These are phyloP conservation scores for Crithidia brevicula DNA, from an alignment of 208 protist genomes.

Conservation along the genomic window DNA sequence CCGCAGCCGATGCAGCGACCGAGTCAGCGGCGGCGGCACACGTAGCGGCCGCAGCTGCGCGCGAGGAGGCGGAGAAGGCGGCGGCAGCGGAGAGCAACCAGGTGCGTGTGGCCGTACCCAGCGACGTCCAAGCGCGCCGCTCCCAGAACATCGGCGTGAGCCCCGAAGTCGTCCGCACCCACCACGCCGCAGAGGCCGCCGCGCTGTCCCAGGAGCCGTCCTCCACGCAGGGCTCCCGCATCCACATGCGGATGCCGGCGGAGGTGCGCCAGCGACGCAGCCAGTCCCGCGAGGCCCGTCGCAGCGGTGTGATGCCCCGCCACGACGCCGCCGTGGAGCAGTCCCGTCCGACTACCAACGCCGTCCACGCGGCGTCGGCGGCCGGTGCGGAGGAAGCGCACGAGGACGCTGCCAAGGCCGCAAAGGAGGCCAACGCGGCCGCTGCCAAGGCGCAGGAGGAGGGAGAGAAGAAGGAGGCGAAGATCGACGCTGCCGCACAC, in stretches of 20 bases:
- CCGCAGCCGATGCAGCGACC: neutral
- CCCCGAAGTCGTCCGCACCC: neutral
- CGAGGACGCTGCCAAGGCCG: neutral
- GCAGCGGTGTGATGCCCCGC: neutral
- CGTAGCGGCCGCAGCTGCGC: neutral
- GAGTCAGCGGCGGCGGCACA: neutral
- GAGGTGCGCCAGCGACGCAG: constrained; percentile 29
- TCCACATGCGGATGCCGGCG: constrained; percentile 25
- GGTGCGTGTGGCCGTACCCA: constrained; percentile 3
- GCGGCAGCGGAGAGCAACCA: neutral
- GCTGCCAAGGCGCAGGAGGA: too few relatives aligned
- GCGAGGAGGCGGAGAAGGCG: neutral
- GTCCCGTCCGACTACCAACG: neutral
- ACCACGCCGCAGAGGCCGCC: neutral
- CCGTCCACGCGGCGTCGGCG: neutral
- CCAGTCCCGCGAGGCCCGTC: constrained; percentile 17
- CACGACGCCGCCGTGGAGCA: neutral
- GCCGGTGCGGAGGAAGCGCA: too few relatives aligned
- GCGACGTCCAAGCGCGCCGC: neutral
- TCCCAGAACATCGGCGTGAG: neutral
- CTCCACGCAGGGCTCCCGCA: constrained; percentile 2
- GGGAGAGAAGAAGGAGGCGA: neutral
- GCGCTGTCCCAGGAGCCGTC: neutral
- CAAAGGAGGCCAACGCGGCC: neutral
- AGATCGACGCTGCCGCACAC: neutral